A percentile compares a stretch with the other conserved stretches of the same genome.
Conservation (phyloP, 2,329 filamentous ascomycete species). For the Botrytis elliptica region DNA sequence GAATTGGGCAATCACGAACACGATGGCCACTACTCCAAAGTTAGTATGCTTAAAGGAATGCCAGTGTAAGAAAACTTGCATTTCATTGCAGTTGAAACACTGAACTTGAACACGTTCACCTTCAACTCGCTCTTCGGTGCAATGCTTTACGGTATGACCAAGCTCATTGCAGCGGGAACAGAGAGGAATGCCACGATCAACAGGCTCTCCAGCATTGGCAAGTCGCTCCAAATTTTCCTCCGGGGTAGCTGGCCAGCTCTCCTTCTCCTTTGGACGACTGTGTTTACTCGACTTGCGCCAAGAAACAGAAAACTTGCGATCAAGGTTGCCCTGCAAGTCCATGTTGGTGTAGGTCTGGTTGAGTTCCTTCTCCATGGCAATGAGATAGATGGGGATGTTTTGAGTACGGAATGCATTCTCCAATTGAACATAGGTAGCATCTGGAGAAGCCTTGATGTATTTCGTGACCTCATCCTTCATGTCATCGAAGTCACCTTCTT, state of each 20-base stretch:
- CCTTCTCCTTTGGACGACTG: slow-evolving; percentile 56
- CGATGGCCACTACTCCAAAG: slow-evolving; percentile 54
- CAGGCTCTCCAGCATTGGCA: slow-evolving; percentile 62
- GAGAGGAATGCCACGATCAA: slow-evolving; percentile 56
- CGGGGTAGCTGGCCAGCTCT: slow-evolving; percentile 56
- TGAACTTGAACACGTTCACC: slow-evolving; percentile 48
- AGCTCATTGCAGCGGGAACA: slow-evolving; percentile 45
- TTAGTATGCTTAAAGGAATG: neutral
- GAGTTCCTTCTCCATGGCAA: slow-evolving; percentile 59
- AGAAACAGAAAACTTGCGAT: slow-evolving; percentile 62
- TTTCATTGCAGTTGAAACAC: slow-evolving; percentile 64
- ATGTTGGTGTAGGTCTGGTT: slow-evolving; percentile 63
- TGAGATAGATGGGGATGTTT: slow-evolving; percentile 57
- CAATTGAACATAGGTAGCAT: slow-evolving; percentile 58
- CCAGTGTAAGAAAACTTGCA: neutral
- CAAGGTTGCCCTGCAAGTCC: slow-evolving; percentile 67
- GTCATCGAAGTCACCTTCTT: slow-evolving; percentile 59
- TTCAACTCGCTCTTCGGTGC: slow-evolving; percentile 57
- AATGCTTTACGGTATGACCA: slow-evolving; percentile 62
- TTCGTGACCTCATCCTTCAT: slow-evolving; percentile 58
- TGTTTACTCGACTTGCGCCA: slow-evolving; percentile 61
- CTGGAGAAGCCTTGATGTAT: slow-evolving; percentile 61
- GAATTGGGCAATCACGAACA: slow-evolving; percentile 64
- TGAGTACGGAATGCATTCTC: slow-evolving; percentile 59
- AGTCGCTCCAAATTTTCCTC: slow-evolving; percentile 64